Evolutionary conservation across 73 alveolate species (phyloP), one percentile per base, ranked within the genome.

Genomic region (Halteria grandinella): DNA sequence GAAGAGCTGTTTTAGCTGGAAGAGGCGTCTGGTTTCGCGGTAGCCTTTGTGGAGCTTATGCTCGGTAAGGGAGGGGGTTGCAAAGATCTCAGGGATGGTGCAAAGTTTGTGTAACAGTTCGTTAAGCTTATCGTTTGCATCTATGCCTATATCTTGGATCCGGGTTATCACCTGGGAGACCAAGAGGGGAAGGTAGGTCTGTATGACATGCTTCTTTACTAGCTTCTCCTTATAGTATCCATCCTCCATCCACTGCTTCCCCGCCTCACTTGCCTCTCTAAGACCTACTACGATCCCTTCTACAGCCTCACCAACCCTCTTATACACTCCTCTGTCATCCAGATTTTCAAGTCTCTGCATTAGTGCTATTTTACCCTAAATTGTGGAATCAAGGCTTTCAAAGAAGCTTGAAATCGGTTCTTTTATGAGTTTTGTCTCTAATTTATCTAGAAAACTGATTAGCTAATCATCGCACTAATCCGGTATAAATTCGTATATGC

Each of bases 91-190:
- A 8, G 77, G 77, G 21, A 60, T 36, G 43, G 37, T 59, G 3
- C n/a, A 23, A 34, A 60, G 59, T 39, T 40, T 34, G 6, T 60
- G 48, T 49, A 60, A 20, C 55, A 60, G 25, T 1, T 18, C 34
- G 24, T 60, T 60, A 3, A 60, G 58, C 27, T 60, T 4, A 20
- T 60, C 77, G 43, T 60, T 60, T 2, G 77, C 10, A 17, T 60
- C 77, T 4, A 60, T 60, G 31, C 60, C 37, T 2, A 60, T 12
- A 60, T 60, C 77, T 40, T 39, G 53, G 28, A 25, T n/a, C 10
- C 58, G 5, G 37, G 43, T 59, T 40, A 60, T 40, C 43, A 60
- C 43, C 24, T 60, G 77, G 2, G 77, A 60, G n/a, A 36, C 28
- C 8, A 60, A 59, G 12, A 60, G 51, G 12, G 21, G 77, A 4